Evolutionary conservation across 176 grass and related monocot genomes (phyloP), one percentile per base, ranked within the genome.

Genomic region (Canna indica): DNA sequence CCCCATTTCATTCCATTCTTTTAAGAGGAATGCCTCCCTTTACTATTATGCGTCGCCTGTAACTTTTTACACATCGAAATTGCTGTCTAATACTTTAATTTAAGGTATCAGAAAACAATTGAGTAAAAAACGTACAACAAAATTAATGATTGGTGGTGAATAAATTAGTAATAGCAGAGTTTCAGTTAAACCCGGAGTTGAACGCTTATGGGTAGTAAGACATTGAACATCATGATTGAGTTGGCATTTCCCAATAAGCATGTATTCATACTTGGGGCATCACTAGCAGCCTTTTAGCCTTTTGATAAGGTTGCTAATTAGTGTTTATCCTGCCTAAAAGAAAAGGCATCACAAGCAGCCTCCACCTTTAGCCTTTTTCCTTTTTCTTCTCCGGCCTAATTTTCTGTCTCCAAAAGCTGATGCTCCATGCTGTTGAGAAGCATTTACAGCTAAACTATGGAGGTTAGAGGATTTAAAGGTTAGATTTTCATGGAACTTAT

Each of bases 271-370:
- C 63, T 39, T 66, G 63, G 34, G 34, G 34, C 63, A 66, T 66
- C 33, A 25, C 34, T 25, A 66, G 63, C 63, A 66, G 63, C 63
- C 63, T 66, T 66, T 66, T 66, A 39, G 33, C 33, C 63, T 66
- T 66, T 66, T 66, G 63, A 66, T 66, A 39, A 66, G 63, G 6
- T 39, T 39, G 9, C 63, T 66, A 66, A 66, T 66, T 7, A 66
- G 35, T 36, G 4, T 25, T 66, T 66, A 54, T 54, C 20, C 5
- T 54, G 0, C 50, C 50, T 54, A 54, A 24, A 54, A 54, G 50
- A 24, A 54, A 54, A 54, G 50, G 50, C 22, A 9, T n/a, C 50
- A 54, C 50, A 54, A 5, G 50, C 50, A 6, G 50, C 50, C 50
- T 22, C 48, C 47, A 1, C 1, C 22, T 54, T 54, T 25, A n/a